phyloP scores from a whole-genome alignment of 305 asterid genomes.

The Salvia sclarea region DNA sequence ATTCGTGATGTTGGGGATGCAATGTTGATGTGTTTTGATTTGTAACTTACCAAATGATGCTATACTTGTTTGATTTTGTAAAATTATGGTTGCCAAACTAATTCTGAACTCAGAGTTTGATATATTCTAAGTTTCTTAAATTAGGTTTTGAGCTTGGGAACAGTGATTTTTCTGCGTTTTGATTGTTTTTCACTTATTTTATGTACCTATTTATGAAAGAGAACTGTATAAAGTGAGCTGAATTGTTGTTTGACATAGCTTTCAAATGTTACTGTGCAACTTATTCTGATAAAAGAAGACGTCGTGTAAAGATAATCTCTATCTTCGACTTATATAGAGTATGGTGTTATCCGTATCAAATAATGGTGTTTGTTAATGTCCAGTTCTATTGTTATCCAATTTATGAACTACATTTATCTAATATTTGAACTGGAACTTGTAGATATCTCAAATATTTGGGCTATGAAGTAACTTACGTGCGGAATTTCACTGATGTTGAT shows the following conservation, averaged over 20 bases:
- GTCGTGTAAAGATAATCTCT: not conserved
- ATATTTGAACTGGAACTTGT: constrained; percentile 16
- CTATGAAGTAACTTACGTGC: constrained; percentile 83
- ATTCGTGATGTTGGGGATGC: not conserved
- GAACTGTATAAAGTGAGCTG: not conserved
- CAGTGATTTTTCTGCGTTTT: not conserved
- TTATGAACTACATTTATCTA: not conserved
- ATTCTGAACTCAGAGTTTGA: not conserved
- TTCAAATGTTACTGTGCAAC: not conserved
- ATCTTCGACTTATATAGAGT: not conserved
- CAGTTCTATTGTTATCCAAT: not conserved
- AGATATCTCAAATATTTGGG: constrained; percentile 75
- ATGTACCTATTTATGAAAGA: not conserved
- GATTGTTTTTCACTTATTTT: not conserved
- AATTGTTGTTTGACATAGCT: not conserved
- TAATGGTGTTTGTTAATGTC: not conserved
- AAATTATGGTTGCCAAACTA: not conserved
- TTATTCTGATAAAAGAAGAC: not conserved
- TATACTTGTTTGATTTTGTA: not conserved
- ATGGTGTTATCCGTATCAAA: not conserved
- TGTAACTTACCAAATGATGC: not conserved
- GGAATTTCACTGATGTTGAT: constrained; percentile 94
- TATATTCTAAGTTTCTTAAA: not conserved
- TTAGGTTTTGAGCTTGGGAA: not conserved
- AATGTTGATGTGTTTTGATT: not conserved